phyloP scores from a whole-genome alignment of 495 filamentous ascomycete genomes.

The Hyaloscypha hepaticicola region DNA sequence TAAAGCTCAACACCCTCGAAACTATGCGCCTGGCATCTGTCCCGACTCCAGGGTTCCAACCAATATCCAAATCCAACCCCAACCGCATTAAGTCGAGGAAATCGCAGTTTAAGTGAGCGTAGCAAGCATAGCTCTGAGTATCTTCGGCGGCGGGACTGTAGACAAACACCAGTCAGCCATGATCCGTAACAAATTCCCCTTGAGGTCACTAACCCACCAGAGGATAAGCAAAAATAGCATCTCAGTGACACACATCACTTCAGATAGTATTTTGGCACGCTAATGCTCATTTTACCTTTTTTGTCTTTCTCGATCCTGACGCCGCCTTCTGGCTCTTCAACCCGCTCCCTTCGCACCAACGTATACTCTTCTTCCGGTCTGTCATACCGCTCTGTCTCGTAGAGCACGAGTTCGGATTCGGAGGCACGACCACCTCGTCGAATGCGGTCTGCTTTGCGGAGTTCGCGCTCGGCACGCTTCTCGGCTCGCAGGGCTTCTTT shows the following conservation, averaged over 20 bases:
- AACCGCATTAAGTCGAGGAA: not conserved
- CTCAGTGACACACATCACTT: slow-evolving; percentile 26
- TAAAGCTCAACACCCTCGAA: not conserved
- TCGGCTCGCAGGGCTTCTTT: slow-evolving; percentile 35
- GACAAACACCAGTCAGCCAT: slow-evolving; percentile 29
- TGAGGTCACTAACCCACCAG: slow-evolving; percentile 26
- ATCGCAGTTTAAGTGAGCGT: slow-evolving; percentile 65
- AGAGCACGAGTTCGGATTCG: slow-evolving; percentile 44
- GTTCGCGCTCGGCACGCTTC: slow-evolving; percentile 41
- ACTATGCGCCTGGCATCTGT: not conserved
- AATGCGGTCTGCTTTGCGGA: slow-evolving; percentile 38
- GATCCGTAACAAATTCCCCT: slow-evolving; percentile 8
- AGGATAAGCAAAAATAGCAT: slow-evolving; percentile 25
- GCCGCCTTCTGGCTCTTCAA: slow-evolving; percentile 51
- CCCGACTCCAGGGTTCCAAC: not conserved
- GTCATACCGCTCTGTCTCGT: slow-evolving; percentile 37
- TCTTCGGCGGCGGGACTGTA: slow-evolving; percentile 56
- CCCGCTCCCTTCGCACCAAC: slow-evolving; percentile 53
- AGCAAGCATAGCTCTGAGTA: slow-evolving; percentile 73
- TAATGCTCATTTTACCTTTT: slow-evolving; percentile 80
- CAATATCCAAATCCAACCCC: too few relatives aligned
- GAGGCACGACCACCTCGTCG: slow-evolving; percentile 20
- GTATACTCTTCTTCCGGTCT: slow-evolving; percentile 52
- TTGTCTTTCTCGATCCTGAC: slow-evolving; percentile 76
- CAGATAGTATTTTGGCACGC: slow-evolving; percentile 54